Evolutionary conservation across 202 grass and related monocot species (phyloP).

Genomic region (Saccharum hybrid): DNA sequence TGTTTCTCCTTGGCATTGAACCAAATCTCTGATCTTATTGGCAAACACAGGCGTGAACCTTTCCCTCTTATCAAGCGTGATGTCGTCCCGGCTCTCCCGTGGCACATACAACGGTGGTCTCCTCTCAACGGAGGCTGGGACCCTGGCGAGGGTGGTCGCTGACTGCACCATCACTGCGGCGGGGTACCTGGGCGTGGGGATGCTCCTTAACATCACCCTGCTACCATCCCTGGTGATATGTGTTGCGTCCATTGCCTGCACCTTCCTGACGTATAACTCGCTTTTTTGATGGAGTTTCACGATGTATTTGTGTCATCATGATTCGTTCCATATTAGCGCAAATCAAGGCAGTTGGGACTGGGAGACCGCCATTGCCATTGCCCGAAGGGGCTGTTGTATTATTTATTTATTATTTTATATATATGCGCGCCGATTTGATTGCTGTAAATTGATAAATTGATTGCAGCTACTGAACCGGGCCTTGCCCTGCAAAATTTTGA

Average conservation of each 20-base stretch:
- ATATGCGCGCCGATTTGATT: constrained; percentile 2
- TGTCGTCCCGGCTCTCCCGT: constrained; percentile 87
- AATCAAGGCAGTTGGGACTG: neutral
- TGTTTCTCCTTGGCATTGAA: neutral
- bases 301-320: neutral
- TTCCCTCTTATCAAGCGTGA: constrained; percentile 82
- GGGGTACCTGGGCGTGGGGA: constrained; percentile 74
- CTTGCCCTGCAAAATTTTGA: constrained; percentile 52
- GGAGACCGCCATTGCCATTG: neutral
- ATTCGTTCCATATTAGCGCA: neutral
- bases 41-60: constrained; percentile 74
- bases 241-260: constrained; percentile 58
- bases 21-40: neutral
- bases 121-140: constrained; percentile 89
- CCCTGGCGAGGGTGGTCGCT: constrained; percentile 79
- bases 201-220: constrained; percentile 83
- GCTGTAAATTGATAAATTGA: constrained; percentile 37
- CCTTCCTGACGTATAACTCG: constrained; percentile 83
- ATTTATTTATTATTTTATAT: neutral
- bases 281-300: constrained; percentile 53
- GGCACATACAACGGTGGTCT: constrained; percentile 85
- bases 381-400: constrained; percentile 34
- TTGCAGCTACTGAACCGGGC: neutral
- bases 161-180: constrained; percentile 83
- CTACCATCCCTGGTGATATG: constrained; percentile 88